Evolutionary conservation across 768 basidiomycete genomes (phyloP).

Genomic region (Heimioporus sp.): DNA sequence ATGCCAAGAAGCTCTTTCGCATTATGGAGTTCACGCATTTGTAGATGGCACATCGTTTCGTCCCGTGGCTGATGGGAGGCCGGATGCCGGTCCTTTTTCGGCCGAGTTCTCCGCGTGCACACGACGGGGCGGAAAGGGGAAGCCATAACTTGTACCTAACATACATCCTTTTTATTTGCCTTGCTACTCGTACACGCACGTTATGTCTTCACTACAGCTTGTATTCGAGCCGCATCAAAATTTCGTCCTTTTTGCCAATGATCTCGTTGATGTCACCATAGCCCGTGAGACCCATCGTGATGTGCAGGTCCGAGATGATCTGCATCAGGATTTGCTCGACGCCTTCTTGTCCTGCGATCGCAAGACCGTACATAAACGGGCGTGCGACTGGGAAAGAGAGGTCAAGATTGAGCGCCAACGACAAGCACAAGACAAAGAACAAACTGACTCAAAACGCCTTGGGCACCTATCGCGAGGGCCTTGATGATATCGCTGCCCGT

Average conservation of each 20-base stretch:
- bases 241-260: slow-evolving; percentile 46
- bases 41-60: too few relatives aligned
- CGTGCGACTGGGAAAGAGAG: slow-evolving; percentile 54
- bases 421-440: background rate
- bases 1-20: background rate
- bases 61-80: too few relatives aligned
- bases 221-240: slow-evolving; percentile 21
- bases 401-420: background rate
- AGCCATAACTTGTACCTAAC: background rate
- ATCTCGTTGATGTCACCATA: slow-evolving; percentile 58
- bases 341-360: slow-evolving; percentile 68
- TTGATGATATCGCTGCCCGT: slow-evolving; percentile 83
- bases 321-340: slow-evolving; percentile 71
- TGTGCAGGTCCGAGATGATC: slow-evolving; percentile 67
- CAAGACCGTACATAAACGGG: slow-evolving; percentile 73
- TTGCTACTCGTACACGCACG: too few relatives aligned
- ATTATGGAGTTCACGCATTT: too few relatives aligned
- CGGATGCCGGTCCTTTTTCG: too few relatives aligned
- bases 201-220: slow-evolving; percentile 7
- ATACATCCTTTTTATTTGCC: background rate
- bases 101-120: too few relatives aligned
- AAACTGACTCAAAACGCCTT: slow-evolving; percentile 70
- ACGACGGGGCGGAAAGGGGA: too few relatives aligned
- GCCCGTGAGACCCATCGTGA: slow-evolving; percentile 61
- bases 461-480: slow-evolving; percentile 83